These are phyloP conservation scores for Backusella australiensis DNA, from an alignment of 192 early-diverging fungal genomes.

Conservation along the genomic window DNA sequence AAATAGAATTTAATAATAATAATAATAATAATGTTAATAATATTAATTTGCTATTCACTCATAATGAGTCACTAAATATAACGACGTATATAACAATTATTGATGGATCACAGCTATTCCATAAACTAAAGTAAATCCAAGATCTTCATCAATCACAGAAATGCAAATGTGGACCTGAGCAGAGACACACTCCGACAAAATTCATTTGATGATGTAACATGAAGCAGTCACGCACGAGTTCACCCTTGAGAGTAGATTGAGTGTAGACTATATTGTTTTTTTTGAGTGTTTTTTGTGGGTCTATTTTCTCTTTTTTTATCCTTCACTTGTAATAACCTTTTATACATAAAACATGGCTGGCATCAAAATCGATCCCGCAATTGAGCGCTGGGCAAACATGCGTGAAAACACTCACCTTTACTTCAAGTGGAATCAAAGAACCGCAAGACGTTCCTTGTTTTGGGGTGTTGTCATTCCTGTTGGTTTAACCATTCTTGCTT, in stretches of 20 bases:
- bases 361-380: conserved; percentile 37
- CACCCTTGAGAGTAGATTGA: background rate
- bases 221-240: background rate
- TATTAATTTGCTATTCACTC: too few species aligned
- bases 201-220: background rate
- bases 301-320: background rate
- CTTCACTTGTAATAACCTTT: background rate
- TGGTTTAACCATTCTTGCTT: conserved; percentile 33
- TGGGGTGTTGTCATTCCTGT: conserved; percentile 38
- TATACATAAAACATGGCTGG: conserved; percentile 26
- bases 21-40: too few species aligned
- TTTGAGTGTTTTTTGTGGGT: background rate
- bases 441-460: conserved; percentile 17
- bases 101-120: too few species aligned
- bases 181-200: background rate
- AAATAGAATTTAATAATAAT: too few species aligned
- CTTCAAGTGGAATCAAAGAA: conserved; percentile 37
- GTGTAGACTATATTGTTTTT: background rate
- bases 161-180: background rate
- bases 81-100: too few species aligned
- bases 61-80: too few species aligned
- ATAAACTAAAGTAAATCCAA: too few species aligned
- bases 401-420: conserved; percentile 41
- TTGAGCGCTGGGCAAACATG: conserved; percentile 40
- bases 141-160: background rate